phyloP scores from a whole-genome alignment of 1,284 basidiomycete species.

The Erythrobasidium hasegawianum region DNA sequence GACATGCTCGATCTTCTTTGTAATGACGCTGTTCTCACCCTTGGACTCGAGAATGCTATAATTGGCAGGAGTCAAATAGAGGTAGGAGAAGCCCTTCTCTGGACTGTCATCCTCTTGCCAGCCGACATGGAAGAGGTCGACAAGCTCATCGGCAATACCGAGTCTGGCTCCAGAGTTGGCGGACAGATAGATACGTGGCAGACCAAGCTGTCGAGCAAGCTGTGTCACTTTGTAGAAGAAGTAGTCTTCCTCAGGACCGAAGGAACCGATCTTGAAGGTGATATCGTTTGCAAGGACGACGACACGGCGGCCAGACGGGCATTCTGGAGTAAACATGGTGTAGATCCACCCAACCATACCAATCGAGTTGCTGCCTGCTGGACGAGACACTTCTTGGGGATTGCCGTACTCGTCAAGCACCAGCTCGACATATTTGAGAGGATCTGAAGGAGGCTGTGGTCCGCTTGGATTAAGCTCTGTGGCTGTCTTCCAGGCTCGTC shows the following conservation, averaged over 20 bases:
- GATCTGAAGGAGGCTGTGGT: slow-evolving; percentile 68
- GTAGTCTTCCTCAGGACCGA: slow-evolving; percentile 91
- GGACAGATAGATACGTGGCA: slow-evolving; percentile 94
- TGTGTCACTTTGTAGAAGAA: slow-evolving; percentile 95
- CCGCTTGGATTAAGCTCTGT: slow-evolving; percentile 57
- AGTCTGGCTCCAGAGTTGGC: slow-evolving; percentile 98
- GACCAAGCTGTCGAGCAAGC: slow-evolving; percentile 79
- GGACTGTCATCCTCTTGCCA: slow-evolving; percentile 79
- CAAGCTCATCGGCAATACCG: slow-evolving; percentile 88
- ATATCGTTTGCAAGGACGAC: slow-evolving; percentile 98
- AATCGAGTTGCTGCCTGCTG: slow-evolving; percentile 88
- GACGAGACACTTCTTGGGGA: slow-evolving; percentile 80
- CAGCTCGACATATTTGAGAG: slow-evolving; percentile 80
- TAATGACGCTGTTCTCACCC: slow-evolving; percentile 66
- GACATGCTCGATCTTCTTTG: slow-evolving; percentile 75
- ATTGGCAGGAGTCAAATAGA: slow-evolving; percentile 66
- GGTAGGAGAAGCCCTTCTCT: slow-evolving; percentile 93
- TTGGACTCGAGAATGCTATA: slow-evolving; percentile 57
- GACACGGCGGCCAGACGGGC: slow-evolving; percentile 76
- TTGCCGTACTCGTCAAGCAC: slow-evolving; percentile 91
- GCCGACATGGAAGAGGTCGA: slow-evolving; percentile 83
- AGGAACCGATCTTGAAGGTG: slow-evolving; percentile 97
- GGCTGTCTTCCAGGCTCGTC: slow-evolving; percentile 82
- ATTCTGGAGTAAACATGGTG: slow-evolving; percentile 89
- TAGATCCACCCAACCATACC: slow-evolving; percentile 99